Conservation (phyloP, 139 green algal species). For the Chlamydomonas incerta region DNA sequence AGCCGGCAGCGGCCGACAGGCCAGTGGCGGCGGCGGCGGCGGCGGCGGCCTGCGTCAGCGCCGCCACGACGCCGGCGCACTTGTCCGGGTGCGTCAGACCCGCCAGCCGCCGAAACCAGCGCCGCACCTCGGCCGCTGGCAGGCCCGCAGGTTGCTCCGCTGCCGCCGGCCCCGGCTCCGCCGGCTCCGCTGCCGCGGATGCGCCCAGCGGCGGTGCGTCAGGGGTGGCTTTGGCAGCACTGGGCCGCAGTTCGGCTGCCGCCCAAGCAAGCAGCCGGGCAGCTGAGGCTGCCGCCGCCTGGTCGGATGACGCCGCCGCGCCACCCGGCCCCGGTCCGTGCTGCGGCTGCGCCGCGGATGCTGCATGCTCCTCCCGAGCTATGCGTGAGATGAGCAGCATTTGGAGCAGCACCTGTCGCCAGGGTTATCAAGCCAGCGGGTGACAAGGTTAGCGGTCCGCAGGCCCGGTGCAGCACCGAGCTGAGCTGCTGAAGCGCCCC, state of each 20-base stretch:
- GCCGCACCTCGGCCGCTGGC: background rate
- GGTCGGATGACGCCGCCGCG: too few species aligned
- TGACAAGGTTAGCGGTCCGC: too few species aligned
- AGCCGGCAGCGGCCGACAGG: too few species aligned
- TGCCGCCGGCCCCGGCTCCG: background rate
- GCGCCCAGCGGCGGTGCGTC: too few species aligned
- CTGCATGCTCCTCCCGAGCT: background rate
- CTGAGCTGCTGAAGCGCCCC: too few species aligned
- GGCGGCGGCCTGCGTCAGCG: too few species aligned
- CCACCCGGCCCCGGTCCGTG: too few species aligned
- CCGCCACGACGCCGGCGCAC: conserved; percentile 13
- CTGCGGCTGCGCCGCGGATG: background rate
- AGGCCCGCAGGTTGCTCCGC: background rate
- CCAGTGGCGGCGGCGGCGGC: too few species aligned
- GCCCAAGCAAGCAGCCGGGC: background rate
- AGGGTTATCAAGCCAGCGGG: too few species aligned
- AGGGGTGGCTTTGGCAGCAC: too few species aligned
- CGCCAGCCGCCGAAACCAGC: conserved; percentile 23
- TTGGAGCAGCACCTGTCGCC: background rate
- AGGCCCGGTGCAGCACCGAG: too few species aligned
- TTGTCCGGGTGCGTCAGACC: conserved; percentile 31
- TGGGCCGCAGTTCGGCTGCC: too few species aligned
- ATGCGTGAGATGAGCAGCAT: background rate
- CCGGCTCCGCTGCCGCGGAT: background rate
- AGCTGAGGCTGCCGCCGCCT: background rate